Evolutionary conservation across 148 eudicot genomes (phyloP).

Genomic region (Limonium bicolor): DNA sequence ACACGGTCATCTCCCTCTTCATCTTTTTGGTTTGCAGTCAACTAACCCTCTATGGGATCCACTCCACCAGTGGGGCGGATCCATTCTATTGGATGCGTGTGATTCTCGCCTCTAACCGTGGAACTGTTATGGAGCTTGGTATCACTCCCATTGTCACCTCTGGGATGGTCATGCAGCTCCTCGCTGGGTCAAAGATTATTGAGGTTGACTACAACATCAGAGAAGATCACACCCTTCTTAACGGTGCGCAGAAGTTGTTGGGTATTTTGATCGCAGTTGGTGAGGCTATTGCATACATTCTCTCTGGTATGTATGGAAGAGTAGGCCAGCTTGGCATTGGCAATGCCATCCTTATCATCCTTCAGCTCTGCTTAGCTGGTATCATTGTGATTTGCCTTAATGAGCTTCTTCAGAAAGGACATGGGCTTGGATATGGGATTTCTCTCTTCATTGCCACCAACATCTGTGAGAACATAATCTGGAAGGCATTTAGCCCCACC

Average conservation of each 20-base stretch:
- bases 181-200: conserved; percentile 45
- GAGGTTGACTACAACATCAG: conserved; percentile 50
- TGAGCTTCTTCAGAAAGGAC: conserved; percentile 81
- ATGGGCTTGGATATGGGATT: conserved; percentile 85
- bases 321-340: conserved; percentile 67
- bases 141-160: conserved; percentile 58
- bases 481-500: conserved; percentile 59
- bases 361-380: conserved; percentile 77
- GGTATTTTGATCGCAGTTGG: conserved; percentile 70
- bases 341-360: conserved; percentile 54
- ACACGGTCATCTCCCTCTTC: conserved; percentile 44
- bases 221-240: conserved; percentile 51
- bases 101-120: conserved; percentile 52
- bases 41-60: conserved; percentile 52
- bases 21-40: conserved; percentile 54
- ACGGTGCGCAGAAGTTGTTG: conserved; percentile 69
- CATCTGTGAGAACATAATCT: conserved; percentile 55
- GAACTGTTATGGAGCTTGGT: conserved; percentile 66
- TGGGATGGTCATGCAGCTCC: conserved; percentile 53
- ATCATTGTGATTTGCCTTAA: conserved; percentile 68
- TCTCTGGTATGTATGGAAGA: conserved; percentile 77
- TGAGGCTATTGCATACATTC: conserved; percentile 77
- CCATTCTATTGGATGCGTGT: conserved; percentile 70
- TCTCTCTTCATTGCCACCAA: conserved; percentile 76
- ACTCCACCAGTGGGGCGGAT: conserved; percentile 40